Percentiles rank a stretch among this genome's conserved stretches.
Conservation (phyloP, 176 grass and related monocot genomes). For the Pontederia paniculata region DNA sequence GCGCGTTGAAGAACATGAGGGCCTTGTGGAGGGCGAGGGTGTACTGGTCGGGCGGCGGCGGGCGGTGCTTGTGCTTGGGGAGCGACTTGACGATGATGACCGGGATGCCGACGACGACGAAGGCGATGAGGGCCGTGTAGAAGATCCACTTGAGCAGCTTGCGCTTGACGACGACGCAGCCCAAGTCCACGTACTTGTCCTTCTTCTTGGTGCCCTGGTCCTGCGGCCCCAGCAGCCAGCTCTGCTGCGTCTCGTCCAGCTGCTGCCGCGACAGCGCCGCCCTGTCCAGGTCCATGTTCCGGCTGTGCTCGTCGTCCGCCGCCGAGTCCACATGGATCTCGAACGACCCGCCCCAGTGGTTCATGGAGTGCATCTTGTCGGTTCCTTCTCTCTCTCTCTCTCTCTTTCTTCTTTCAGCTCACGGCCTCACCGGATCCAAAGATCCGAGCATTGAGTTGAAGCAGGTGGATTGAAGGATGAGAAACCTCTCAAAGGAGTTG, state of each 20-base stretch:
- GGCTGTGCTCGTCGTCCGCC: constrained; percentile 15
- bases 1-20: constrained; percentile 23
- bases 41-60: constrained; percentile 2
- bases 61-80: background rate
- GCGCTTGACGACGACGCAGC: constrained; percentile 1
- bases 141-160: constrained; percentile 3
- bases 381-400: no score
- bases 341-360: constrained; percentile 21
- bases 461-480: no score
- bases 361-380: constrained; percentile 6
- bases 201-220: constrained; percentile 1
- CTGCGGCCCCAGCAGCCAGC: constrained; percentile 12
- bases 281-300: background rate
- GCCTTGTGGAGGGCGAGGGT: constrained; percentile 5
- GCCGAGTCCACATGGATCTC: constrained; percentile 8
- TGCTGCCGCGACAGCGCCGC: background rate
- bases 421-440: no score
- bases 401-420: no score
- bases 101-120: background rate
- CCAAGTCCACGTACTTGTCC: constrained; percentile 11
- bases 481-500: no score
- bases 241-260: constrained; percentile 10
- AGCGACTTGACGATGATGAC: background rate
- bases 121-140: background rate
- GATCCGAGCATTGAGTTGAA: no score